These are phyloP conservation scores for Solanum appendiculatum DNA, from an alignment of 257 asterid genomes.

Conservation along the genomic window DNA sequence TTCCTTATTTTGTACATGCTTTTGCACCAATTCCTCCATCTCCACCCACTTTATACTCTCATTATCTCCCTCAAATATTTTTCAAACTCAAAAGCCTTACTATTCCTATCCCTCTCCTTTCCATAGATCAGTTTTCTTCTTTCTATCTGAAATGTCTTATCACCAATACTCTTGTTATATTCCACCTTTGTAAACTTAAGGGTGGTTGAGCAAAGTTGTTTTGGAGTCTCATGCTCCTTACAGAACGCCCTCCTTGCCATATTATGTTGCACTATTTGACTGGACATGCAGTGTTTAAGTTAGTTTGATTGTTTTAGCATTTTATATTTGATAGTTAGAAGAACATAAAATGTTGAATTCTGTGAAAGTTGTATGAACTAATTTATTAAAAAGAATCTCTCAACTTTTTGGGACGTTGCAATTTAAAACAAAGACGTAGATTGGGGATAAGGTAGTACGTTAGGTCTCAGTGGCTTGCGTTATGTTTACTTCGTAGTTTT, in stretches of 20 bases:
- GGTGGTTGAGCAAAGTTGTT: not conserved
- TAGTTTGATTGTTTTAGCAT: not conserved
- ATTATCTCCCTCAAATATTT: not conserved
- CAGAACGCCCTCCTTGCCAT: not conserved
- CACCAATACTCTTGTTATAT: not conserved
- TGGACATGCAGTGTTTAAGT: not conserved
- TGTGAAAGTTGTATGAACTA: not conserved
- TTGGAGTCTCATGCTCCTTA: not conserved
- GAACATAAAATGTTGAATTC: not conserved
- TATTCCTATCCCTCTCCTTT: not conserved
- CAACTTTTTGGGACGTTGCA: not conserved
- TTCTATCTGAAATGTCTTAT: not conserved
- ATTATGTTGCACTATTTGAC: not conserved
- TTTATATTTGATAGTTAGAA: not conserved
- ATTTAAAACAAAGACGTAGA: not conserved
- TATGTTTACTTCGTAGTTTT: not conserved
- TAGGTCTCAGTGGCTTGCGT: not conserved
- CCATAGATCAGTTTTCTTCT: not conserved
- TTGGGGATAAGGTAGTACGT: not conserved
- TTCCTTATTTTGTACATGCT: not conserved
- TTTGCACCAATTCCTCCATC: not conserved
- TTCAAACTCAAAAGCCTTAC: not conserved
- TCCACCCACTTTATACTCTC: not conserved
- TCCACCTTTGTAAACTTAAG: not conserved
- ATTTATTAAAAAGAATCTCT: not conserved